Percentiles rank a stretch among this genome's conserved stretches.
These are phyloP conservation scores for Hirsutella rhossiliensis DNA, from an alignment of 2,329 filamentous ascomycete species.

Conservation along the genomic window DNA sequence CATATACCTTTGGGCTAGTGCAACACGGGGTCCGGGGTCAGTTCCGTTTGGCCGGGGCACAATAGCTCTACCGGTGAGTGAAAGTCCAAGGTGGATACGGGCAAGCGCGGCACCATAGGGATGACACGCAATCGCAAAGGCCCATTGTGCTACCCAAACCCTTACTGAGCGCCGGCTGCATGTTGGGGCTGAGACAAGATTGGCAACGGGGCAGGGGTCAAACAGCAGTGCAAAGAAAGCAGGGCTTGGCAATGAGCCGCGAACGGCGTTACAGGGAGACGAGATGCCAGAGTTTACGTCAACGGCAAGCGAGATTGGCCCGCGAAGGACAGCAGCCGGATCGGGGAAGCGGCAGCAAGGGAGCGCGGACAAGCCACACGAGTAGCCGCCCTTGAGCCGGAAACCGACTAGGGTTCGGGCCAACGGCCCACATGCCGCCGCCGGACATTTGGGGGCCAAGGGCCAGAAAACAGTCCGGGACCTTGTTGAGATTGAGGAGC, in stretches of 20 bases:
- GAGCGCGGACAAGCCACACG: neutral
- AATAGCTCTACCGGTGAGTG: neutral
- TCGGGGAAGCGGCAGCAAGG: neutral
- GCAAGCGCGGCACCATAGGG: neutral
- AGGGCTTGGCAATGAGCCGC: neutral
- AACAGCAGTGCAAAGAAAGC: neutral
- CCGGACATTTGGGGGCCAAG: neutral
- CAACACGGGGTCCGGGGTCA: neutral
- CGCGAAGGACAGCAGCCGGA: neutral
- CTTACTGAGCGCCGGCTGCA: neutral
- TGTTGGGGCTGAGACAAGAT: constrained; percentile 1
- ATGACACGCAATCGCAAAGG: neutral
- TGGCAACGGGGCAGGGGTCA: neutral
- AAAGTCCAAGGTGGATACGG: neutral
- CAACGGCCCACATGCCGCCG: neutral
- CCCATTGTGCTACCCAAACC: neutral
- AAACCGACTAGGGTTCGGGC: neutral
- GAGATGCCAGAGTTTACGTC: neutral
- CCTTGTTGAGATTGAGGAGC: neutral
- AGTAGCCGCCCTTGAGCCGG: neutral
- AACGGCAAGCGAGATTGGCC: neutral
- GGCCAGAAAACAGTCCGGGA: neutral
- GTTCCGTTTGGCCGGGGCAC: neutral
- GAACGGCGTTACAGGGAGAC: neutral
- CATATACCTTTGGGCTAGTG: neutral